phyloP scores from a whole-genome alignment of 1,284 basidiomycete species.

The Cryptococcus wingfieldii region DNA sequence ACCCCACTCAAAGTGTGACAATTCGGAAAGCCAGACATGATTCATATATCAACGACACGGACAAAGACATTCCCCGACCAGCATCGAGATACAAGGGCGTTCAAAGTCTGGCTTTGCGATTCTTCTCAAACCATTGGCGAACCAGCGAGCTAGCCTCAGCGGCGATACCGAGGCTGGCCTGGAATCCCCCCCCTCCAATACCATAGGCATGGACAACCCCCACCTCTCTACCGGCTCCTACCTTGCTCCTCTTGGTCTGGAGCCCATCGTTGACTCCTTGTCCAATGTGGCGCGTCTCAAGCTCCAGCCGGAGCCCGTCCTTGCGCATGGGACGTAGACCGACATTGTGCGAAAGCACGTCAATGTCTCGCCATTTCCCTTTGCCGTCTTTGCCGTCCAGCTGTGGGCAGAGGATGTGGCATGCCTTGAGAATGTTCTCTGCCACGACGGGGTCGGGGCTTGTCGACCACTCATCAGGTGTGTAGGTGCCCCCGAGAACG shows the following conservation, averaged over 20 bases:
- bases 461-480: conserved; percentile 36
- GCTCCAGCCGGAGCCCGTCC: conserved; percentile 65
- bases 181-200: conserved; percentile 49
- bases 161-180: conserved; percentile 43
- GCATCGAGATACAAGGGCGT: not conserved
- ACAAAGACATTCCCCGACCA: too few species aligned
- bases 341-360: conserved; percentile 60
- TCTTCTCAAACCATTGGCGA: conserved; percentile 4
- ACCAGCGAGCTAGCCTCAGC: conserved; percentile 41
- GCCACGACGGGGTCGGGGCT: conserved; percentile 33
- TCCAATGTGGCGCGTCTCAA: conserved; percentile 54
- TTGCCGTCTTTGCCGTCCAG: conserved; percentile 33
- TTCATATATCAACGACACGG: too few species aligned
- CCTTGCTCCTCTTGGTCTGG: conserved; percentile 1
- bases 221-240: conserved; percentile 51
- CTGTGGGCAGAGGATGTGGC: conserved; percentile 41
- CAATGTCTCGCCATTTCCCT: conserved; percentile 44
- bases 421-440: conserved; percentile 44
- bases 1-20: not conserved
- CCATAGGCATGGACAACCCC: conserved; percentile 69
- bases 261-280: conserved; percentile 9
- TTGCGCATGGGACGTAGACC: conserved; percentile 65
- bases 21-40: too few species aligned
- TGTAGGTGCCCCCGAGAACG: conserved; percentile 43
- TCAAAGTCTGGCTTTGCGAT: not conserved